Base-by-base conservation (phyloP, 2,329 filamentous ascomycete genomes). In the Xylariaceae sp. region DNA sequence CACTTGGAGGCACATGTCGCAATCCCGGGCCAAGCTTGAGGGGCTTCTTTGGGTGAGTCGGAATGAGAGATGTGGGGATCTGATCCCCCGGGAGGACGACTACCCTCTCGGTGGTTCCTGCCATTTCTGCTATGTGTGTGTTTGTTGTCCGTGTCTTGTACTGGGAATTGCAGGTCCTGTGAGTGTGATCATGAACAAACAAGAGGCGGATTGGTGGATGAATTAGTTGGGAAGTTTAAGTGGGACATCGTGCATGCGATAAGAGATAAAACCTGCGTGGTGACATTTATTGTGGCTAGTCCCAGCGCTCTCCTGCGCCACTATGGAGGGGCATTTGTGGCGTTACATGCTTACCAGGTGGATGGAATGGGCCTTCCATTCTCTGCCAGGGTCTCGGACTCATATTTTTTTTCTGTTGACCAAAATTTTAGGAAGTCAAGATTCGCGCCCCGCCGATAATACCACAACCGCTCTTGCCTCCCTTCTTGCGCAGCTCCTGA, bases 11-110 rank as follows among this genome's bases (percentile, higher is more conserved):
- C 48, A 89, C 82, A 65, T 94, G 83, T 50, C 86, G 85, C 46
- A 96, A 76, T 44, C 91, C 91, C 14, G 89, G 87, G 22, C 91
- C 91, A 21, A 96, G 77, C 45, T 87, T 88, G 52, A 95, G 74
- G 32, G 88, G 80, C 50, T 80, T 73, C 56, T 83, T 88, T 38
- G 77, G 75, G 51, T 85, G 76, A 22, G 79, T 79, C 2, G 88
- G 88, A 29, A 95, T 75, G 27, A 78, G 68, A 21, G 78, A 73
- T 1, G 77, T 65, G 47, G 88, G 80, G 37, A 96, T 76, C 23
- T 71, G 62, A 57, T 96, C 90, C 55, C 93, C 91, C 0, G 93
- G 93, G 6, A 97, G 79, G 50, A 96, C 79, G 51, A 92, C 72
- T 37, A 70, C 69, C n/a, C 74, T 68, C 22, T 80, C 72, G 25